Base-by-base conservation (phyloP, 768 basidiomycete genomes). In the Dacryopinax spathularia region DNA sequence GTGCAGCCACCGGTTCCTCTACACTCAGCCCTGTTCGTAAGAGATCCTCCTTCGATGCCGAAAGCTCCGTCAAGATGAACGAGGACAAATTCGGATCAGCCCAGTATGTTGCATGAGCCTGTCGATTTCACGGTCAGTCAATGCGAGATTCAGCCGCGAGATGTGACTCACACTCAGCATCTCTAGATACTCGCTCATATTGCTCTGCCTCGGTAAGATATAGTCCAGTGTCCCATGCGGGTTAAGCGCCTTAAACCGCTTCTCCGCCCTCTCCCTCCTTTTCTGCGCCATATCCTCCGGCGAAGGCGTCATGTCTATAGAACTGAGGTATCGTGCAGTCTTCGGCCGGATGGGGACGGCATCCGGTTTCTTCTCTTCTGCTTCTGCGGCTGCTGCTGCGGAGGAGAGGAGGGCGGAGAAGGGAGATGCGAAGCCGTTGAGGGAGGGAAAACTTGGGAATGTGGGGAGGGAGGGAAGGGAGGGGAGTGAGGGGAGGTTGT, bases 201-300 rank as follows among this genome's bases (percentile, higher is more conserved):
- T 68, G 12, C 76, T 75, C 9, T 74, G 72, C 7, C 72, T 69
- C 5, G 77, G 74, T n/a, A 78, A 68, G 65, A 70, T 73, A 62
- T 75, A 78, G 64, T 78, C 77, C 5, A 79, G 63, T 60, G 76
- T 77, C 1, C 78, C 77, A 65, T 78, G 77, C 2, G 76, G 77
- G 62, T 79, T 79, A 39, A 79, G 65, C 0, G 78, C 78, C 10
- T 70, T 70, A 66, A 79, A 77, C n/a, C 78, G 66, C 1, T 74
- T 61, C 62, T 75, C 74, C 5, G 70, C 74, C 60, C 70, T 64
- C 44, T 60, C 75, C 73, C 60, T 72, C 69, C 0, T 73, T 73
- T 25, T 62, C 66, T 3, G 73, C 70, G 16, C 74, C 74, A 2
- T 69, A 67, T 69, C 74, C 73, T 70, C 72, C 25, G 4, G 56